Evolutionary conservation across 169 alveolate species (phyloP).

Genomic region (Plasmodium coatneyi): DNA sequence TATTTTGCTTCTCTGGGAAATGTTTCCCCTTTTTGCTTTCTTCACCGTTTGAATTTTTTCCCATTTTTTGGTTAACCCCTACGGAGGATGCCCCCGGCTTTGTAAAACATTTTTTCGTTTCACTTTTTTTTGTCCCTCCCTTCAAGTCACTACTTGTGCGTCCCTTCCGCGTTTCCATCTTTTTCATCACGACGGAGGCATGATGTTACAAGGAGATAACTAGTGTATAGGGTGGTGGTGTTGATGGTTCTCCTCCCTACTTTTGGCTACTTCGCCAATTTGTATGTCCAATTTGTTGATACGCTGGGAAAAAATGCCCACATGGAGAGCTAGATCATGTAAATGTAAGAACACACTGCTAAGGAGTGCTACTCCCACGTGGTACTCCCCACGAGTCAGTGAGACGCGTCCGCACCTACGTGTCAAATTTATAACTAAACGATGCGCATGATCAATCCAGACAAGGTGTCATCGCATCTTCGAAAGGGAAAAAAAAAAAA

Average conservation of each 20-base stretch:
- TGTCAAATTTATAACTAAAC: neutral
- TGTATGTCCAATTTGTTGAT: neutral
- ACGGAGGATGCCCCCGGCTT: neutral
- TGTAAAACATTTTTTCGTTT: neutral
- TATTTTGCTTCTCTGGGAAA: neutral
- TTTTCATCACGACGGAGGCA: neutral
- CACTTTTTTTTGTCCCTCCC: neutral
- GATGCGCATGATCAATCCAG: neutral
- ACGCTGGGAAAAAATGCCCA: neutral
- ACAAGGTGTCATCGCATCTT: neutral
- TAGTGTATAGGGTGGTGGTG: neutral
- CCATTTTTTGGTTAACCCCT: slow-evolving; percentile 6
- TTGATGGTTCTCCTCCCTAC: neutral
- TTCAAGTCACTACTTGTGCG: neutral
- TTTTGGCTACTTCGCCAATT: neutral
- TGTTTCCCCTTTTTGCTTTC: neutral
- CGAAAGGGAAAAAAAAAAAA: neutral
- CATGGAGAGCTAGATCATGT: neutral
- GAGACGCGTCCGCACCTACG: neutral
- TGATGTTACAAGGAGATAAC: neutral
- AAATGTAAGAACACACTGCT: neutral
- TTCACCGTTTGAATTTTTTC: neutral
- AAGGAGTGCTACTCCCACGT: neutral
- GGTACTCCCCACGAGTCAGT: neutral
- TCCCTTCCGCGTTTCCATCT: slow-evolving; percentile 20